Evolutionary conservation across 306 rosid species (phyloP), one percentile per base, ranked within the genome.

Genomic region (Sechiopsis laciniata): DNA sequence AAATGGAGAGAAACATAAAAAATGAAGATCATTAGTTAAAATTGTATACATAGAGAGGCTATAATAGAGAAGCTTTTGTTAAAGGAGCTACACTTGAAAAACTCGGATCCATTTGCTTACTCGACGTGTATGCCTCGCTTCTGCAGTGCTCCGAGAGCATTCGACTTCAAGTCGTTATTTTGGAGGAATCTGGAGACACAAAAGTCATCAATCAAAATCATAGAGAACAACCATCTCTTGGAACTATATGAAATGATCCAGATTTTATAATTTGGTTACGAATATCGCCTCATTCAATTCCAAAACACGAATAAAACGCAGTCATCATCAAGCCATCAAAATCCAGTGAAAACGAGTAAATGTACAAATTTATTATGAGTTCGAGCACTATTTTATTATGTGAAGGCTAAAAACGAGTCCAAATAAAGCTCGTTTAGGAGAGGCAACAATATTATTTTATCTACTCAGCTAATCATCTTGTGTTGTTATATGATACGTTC

Each of bases 151-250:
- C 8, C 9, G 21, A 87, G 81, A 48, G 68, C 66, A 67, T 71
- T 29, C 46, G 76, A 81, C 29, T 74, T 79, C 8, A 81, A 81
- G 4, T 80, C 73, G 71, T 85, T 77, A 2, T 78, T 72, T 72
- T 74, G 80, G 46, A 93, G 81, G 76, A 71, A 71, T 83, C 87
- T 89, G 84, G 50, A 52, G 57, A 56, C 52, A 45, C 56, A 53
- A 73, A 65, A 53, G 19, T 16, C 2, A 21, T 60, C 46, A 10
- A 72, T 19, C 17, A 48, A 67, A 20, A 45, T n/a, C 19, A 68
- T 50, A 32, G 4, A 32, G 45, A 7, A 11, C 4, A 37, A 74
- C 21, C 54, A 46, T 65, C 56, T 45, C 55, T 20, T 5, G 16
- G 12, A 66, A 40, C 17, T 45, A 2, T 19, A n/a, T 6, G 55